Percentiles rank a stretch among this genome's conserved stretches.
Conservation (phyloP, 805 yeast genomes). For the Candida coquimbonensis region DNA sequence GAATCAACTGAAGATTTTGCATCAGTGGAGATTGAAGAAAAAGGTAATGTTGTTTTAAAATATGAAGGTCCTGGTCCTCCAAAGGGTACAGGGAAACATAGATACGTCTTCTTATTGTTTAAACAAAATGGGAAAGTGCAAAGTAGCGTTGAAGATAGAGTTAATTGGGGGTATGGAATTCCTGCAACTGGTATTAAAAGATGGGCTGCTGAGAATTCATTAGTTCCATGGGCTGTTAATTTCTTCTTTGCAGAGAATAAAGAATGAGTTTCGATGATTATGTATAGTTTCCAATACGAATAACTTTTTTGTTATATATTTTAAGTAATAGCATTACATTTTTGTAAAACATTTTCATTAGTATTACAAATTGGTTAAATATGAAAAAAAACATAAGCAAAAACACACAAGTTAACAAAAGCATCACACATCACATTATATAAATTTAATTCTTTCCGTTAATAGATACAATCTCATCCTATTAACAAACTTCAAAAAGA, state of each 20-base stretch:
- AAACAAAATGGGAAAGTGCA: slow-evolving; percentile 45
- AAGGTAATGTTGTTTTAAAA: slow-evolving; percentile 40
- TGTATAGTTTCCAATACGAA: background rate
- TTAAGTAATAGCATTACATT: no score
- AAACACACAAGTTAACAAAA: no score
- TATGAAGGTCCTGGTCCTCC: slow-evolving; percentile 93
- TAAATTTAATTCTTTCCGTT: no score
- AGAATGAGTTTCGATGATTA: background rate
- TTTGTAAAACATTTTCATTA: background rate
- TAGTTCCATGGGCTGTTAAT: slow-evolving; percentile 67
- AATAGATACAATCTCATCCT: background rate
- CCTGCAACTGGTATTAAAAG: slow-evolving; percentile 75
- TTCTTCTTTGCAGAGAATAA: slow-evolving; percentile 75
- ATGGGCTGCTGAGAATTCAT: slow-evolving; percentile 60
- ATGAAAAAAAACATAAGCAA: background rate
- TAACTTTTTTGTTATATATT: no score
- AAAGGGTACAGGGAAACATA: slow-evolving; percentile 73
- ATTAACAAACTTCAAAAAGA: background rate
- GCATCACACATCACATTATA: no score
- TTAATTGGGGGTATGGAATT: slow-evolving; percentile 80
- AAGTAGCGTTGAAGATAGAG: slow-evolving; percentile 43
- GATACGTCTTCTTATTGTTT: slow-evolving; percentile 73
- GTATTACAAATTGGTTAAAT: background rate
- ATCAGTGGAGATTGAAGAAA: slow-evolving; percentile 28
- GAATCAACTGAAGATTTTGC: slow-evolving; percentile 23